phyloP scores from a whole-genome alignment of 768 basidiomycete genomes.

The Boletus pseudo-olivaceus region DNA sequence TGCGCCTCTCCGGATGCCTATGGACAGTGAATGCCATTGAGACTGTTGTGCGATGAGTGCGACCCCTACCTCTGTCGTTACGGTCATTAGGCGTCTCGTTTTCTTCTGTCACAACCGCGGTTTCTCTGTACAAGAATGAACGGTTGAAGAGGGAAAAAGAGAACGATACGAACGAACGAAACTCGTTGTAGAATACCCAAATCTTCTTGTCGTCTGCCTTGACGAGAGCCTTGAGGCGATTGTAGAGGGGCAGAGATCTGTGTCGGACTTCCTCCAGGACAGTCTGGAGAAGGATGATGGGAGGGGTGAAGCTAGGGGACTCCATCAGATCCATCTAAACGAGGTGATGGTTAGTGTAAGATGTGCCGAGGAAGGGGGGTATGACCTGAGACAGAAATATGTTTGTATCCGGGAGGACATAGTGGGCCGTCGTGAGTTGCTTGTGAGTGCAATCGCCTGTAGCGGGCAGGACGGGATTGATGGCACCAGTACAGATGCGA shows the following conservation, averaged over 20 bases:
- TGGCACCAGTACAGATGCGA: constrained; percentile 47
- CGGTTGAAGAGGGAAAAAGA: neutral
- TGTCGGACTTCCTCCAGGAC: constrained; percentile 97
- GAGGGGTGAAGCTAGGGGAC: constrained; percentile 66
- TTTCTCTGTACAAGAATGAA: constrained; percentile 51
- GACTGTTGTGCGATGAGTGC: no score
- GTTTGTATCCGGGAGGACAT: constrained; percentile 91
- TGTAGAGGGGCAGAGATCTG: constrained; percentile 87
- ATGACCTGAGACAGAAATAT: constrained; percentile 81
- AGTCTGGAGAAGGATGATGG: constrained; percentile 90
- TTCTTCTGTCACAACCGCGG: constrained; percentile 71
- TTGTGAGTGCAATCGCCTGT: constrained; percentile 57
- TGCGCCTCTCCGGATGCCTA: constrained; percentile 86
- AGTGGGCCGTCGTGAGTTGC: constrained; percentile 65
- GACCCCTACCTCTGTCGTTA: constrained; percentile 77
- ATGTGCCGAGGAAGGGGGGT: neutral
- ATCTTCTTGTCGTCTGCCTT: constrained; percentile 83
- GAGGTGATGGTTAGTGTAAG: constrained; percentile 1
- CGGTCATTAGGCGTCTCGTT: constrained; percentile 88
- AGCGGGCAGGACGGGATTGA: constrained; percentile 50
- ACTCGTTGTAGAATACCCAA: constrained; percentile 88
- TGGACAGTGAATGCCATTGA: neutral
- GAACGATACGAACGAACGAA: constrained; percentile 57
- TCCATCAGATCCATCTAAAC: constrained; percentile 91
- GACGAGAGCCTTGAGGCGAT: constrained; percentile 81